A percentile compares a stretch with the other conserved stretches of the same genome.
Evolutionary conservation across 257 asterid species (phyloP).

Genomic region (Penstemon davidsonii): DNA sequence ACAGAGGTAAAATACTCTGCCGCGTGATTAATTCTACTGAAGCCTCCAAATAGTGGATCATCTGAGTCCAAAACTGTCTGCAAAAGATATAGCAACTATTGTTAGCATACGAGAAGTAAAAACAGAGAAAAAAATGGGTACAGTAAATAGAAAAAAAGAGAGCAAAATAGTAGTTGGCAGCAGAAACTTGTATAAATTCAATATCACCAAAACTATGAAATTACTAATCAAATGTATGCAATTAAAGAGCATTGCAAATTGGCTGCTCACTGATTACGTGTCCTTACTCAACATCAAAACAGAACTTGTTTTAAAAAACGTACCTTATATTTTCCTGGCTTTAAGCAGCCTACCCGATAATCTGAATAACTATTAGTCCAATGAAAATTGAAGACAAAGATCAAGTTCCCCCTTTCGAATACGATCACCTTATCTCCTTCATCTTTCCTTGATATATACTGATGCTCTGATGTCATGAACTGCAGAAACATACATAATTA

Average conservation of each 20-base stretch:
- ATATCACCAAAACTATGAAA: background rate
- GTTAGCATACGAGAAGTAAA: conserved; percentile 4
- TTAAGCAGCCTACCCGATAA: conserved; percentile 79
- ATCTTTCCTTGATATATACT: conserved; percentile 75
- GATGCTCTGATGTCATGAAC: conserved; percentile 98
- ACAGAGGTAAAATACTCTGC: conserved; percentile 82
- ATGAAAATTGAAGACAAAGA: conserved; percentile 90
- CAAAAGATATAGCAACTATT: conserved; percentile 12
- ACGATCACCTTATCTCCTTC: conserved; percentile 79
- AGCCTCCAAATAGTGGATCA: conserved; percentile 73
- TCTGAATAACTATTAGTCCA: conserved; percentile 82
- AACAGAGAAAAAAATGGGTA: background rate
- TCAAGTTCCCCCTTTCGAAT: conserved; percentile 80
- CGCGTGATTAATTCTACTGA: conserved; percentile 58
- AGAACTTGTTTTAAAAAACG: background rate
- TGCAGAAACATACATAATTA: conserved; percentile 33
- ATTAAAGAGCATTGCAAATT: background rate
- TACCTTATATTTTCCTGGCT: conserved; percentile 97
- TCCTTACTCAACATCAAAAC: background rate
- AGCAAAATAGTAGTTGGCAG: conserved; percentile 1
- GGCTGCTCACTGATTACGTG: background rate
- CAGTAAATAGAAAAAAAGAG: background rate
- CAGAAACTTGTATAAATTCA: conserved; percentile 2
- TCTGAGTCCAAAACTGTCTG: conserved; percentile 89
- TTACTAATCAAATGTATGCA: background rate